phyloP scores from a whole-genome alignment of 2,329 filamentous ascomycete species.

The Exserohilum rostratum region DNA sequence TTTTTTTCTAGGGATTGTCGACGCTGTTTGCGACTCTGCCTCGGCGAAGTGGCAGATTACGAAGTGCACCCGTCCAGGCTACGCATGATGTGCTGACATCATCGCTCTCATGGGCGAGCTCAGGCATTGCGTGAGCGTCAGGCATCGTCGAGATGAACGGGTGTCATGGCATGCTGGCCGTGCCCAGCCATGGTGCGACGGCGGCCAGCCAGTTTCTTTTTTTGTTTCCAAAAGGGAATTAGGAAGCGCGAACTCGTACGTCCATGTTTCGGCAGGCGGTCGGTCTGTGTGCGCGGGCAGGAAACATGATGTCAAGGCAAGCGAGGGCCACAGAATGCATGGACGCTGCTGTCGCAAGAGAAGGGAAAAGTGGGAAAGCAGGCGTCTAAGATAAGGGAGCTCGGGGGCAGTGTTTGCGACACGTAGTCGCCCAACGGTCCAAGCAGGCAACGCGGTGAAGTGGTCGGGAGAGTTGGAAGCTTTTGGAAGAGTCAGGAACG shows the following conservation, averaged over 20 bases:
- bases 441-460: neutral
- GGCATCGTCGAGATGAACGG: conserved; percentile 5
- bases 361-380: too few species aligned
- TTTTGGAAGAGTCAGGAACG: conserved; percentile 37
- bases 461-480: conserved; percentile 7
- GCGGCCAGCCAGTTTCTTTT: neutral
- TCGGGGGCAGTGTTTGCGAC: neutral
- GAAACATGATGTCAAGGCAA: conserved; percentile 30
- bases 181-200: conserved; percentile 23
- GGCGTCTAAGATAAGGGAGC: too few species aligned
- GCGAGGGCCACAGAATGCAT: neutral
- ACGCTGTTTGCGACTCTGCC: conserved; percentile 1
- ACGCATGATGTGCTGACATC: conserved; percentile 4
- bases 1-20: neutral
- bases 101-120: conserved; percentile 5
- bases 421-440: neutral
- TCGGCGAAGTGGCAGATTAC: conserved; percentile 4
- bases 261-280: conserved; percentile 2
- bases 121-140: conserved; percentile 1
- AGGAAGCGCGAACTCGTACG: conserved; percentile 19
- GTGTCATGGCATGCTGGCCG: neutral
- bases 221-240: conserved; percentile 17
- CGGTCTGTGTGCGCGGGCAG: conserved; percentile 22
- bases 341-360: neutral
- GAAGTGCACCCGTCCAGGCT: neutral